Evolutionary conservation across 257 asterid species (phyloP).

Genomic region (Capsicum rhomboideum): DNA sequence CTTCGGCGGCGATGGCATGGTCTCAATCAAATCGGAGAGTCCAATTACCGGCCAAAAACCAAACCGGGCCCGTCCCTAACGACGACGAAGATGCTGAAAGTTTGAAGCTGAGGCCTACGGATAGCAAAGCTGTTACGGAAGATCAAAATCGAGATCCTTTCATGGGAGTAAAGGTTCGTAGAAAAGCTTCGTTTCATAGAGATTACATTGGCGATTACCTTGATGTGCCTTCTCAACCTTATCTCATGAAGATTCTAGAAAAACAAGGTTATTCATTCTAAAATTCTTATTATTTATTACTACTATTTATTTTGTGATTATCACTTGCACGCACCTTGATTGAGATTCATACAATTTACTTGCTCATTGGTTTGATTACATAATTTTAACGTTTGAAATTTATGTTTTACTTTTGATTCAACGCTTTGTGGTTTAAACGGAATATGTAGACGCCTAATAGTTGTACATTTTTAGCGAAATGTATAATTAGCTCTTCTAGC

Average conservation of each 20-base stretch:
- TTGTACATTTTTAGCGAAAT: neutral
- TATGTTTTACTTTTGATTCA: neutral
- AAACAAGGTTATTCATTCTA: conserved; percentile 48
- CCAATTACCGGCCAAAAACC: neutral
- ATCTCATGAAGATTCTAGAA: conserved; percentile 66
- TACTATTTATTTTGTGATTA: neutral
- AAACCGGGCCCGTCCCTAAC: conserved; percentile 17
- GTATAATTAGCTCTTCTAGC: neutral
- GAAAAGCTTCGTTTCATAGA: conserved; percentile 42
- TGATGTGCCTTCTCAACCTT: conserved; percentile 71
- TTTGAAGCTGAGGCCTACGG: conserved; percentile 22
- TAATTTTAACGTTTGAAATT: neutral
- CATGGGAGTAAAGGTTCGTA: conserved; percentile 37
- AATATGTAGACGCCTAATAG: neutral
- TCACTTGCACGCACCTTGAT: neutral
- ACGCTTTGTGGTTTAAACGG: neutral
- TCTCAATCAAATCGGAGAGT: conserved; percentile 25
- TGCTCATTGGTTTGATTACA: neutral
- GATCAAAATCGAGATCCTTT: conserved; percentile 39
- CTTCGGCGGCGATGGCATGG: conserved; percentile 51
- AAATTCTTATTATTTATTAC: neutral
- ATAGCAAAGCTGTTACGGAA: conserved; percentile 28
- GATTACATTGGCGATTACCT: conserved; percentile 56
- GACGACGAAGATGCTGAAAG: conserved; percentile 15
- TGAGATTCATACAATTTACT: neutral